A percentile compares a stretch with the other conserved stretches of the same genome.
Conservation (phyloP, 306 rosid genomes). For the Dryas octopetala region DNA sequence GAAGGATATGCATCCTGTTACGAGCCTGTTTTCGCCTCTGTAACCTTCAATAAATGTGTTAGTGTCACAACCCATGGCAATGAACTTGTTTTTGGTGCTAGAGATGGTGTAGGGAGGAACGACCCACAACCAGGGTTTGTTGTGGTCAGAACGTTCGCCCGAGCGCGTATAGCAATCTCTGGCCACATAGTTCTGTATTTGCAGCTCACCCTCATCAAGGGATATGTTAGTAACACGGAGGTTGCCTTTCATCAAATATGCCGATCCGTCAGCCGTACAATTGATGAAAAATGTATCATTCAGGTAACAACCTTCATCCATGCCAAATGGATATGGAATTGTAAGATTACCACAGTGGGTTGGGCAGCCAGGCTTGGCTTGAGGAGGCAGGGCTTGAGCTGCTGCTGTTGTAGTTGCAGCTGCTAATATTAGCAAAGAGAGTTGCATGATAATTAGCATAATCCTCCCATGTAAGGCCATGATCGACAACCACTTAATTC, state of each 20-base stretch:
- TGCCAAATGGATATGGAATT: conserved; percentile 1
- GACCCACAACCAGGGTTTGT: neutral
- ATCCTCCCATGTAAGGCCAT: too few species aligned
- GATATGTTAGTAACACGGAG: neutral
- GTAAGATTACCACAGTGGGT: neutral
- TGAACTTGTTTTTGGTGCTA: conserved; percentile 3
- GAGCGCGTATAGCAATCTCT: neutral
- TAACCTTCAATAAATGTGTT: neutral
- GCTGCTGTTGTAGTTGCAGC: neutral
- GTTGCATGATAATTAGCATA: neutral
- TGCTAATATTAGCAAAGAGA: too few species aligned
- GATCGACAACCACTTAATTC: too few species aligned
- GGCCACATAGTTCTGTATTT: neutral
- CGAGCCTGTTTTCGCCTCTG: neutral
- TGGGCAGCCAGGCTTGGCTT: neutral
- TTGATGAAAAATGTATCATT: too few species aligned
- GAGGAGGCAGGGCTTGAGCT: neutral
- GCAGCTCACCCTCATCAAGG: neutral
- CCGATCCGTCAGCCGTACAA: neutral
- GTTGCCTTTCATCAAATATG: neutral
- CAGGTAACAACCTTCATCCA: neutral
- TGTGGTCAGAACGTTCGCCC: neutral
- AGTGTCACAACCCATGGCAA: conserved; percentile 21
- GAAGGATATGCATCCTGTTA: neutral
- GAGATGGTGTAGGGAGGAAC: neutral